Conservation (phyloP, 2,329 filamentous ascomycete species). For the Alternaria hordeiaustralica region DNA sequence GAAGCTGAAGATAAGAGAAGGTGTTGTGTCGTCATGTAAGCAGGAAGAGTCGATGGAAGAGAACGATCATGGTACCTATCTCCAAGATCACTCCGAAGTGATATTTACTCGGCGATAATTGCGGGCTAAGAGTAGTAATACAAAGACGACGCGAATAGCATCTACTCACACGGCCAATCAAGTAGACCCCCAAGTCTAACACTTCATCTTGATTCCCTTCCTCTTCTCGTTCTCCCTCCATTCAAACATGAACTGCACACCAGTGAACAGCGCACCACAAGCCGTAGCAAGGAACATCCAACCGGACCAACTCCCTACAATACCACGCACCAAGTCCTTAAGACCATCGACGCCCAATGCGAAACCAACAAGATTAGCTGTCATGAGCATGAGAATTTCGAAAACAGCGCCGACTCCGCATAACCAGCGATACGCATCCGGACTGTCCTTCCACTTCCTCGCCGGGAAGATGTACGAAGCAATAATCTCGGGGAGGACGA, state of each 20-base stretch:
- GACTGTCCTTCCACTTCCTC: conserved; percentile 71
- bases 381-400: conserved; percentile 95
- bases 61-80: not conserved
- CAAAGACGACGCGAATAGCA: not conserved
- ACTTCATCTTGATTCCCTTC: conserved; percentile 82
- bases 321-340: conserved; percentile 74
- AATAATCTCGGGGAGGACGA: conserved; percentile 87
- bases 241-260: conserved; percentile 96
- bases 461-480: conserved; percentile 75
- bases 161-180: not conserved
- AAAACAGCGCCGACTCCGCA: conserved; percentile 80
- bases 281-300: conserved; percentile 74
- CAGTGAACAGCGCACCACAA: conserved; percentile 79
- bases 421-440: conserved; percentile 77
- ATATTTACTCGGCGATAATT: not conserved
- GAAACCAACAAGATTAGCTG: conserved; percentile 92
- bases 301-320: conserved; percentile 78
- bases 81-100: not conserved
- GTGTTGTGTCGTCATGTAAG: not conserved
- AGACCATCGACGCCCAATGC: conserved; percentile 90
- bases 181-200: conserved; percentile 54
- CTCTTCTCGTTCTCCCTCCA: conserved; percentile 83
- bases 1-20: not conserved
- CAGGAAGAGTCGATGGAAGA: not conserved
- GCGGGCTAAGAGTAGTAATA: not conserved